A percentile compares a stretch with the other conserved stretches of the same genome.
Evolutionary conservation across 1,284 basidiomycete species (phyloP).

Genomic region (Pseudozyma sp.): DNA sequence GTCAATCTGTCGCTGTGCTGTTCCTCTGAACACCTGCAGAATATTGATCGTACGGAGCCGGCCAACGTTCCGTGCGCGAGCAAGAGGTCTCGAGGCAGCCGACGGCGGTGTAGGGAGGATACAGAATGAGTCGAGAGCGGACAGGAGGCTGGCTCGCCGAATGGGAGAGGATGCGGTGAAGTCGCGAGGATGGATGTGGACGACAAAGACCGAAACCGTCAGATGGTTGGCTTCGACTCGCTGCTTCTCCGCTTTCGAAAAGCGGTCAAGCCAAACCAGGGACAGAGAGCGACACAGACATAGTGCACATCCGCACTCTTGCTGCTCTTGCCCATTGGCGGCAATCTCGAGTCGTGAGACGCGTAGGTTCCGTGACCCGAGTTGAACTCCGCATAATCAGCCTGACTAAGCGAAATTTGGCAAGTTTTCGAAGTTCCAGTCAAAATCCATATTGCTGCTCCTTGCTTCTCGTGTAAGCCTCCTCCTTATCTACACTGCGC

Average conservation of each 20-base stretch:
- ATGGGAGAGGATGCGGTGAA: no score
- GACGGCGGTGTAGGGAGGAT: no score
- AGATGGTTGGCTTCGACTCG: no score
- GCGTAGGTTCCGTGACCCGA: conserved; percentile 43
- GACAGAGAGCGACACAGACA: not conserved
- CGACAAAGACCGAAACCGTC: no score
- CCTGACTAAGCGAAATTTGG: conserved; percentile 41
- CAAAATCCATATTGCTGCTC: conserved; percentile 6
- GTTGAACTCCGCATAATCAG: not conserved
- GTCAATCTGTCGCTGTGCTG: not conserved
- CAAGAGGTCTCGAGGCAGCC: no score
- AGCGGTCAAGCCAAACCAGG: not conserved
- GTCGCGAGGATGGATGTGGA: no score
- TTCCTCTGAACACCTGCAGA: no score
- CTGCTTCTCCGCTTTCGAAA: conserved; percentile 25
- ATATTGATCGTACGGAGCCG: not conserved
- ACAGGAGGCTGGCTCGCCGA: no score
- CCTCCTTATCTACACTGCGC: not conserved
- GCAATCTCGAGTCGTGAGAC: conserved; percentile 13
- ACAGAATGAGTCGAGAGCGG: no score
- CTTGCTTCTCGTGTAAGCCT: conserved; percentile 7
- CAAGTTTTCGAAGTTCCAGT: not conserved
- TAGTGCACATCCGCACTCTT: conserved; percentile 2
- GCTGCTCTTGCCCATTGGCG: conserved; percentile 4
- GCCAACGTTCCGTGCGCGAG: no score